Base-by-base conservation (phyloP, 164 flowering plant genomes). In the Tetracentron sinense region DNA sequence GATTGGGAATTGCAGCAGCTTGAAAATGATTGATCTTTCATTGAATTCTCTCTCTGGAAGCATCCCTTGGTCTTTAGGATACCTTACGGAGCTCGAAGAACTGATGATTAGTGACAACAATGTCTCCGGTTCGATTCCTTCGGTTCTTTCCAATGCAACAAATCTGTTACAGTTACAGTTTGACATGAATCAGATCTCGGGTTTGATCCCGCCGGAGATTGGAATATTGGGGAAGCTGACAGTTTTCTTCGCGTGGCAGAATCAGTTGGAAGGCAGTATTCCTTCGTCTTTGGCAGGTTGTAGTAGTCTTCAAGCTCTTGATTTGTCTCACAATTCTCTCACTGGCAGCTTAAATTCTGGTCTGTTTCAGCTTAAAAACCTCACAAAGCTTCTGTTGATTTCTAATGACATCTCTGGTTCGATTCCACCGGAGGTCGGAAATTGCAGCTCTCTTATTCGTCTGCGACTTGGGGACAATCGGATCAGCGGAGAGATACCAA, bases 341-440 rank as follows among this genome's bases (percentile, higher is more conserved):
- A 82, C 88, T 38, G 93, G 90, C 7, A 76, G 68, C 57, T 69
- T 92, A 27, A 95, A 96, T 8, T 63, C 87, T 0, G 80, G 85
- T 6, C 29, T 93, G 21, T 90, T 93, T 66, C 77, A 74, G 74
- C 84, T 93, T 6, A 68, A 56, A 10, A 90, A 89, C 62, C 77
- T 93, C 55, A 87, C 94, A 10, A 93, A 90, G 70, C 77, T 93
- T 47, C 83, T 93, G 19, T 67, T 93, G 76, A 72, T 93, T 28
- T 81, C 81, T 5, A 90, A 93, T 71, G 89, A 81, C 23, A 74
- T 93, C 15, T 88, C 97, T 0, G 98, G 98, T 42, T 28, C 70
- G 2, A 83, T 93, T 17, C 97, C 98, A 0, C 72, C 69, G 0
- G 90, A 87, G 54, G 79, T 93, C 20, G 94, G 95, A 15, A 71